Evolutionary conservation across 139 green algal genomes (phyloP), one percentile per base, ranked within the genome.

Genomic region (Haematococcus lacustris): DNA sequence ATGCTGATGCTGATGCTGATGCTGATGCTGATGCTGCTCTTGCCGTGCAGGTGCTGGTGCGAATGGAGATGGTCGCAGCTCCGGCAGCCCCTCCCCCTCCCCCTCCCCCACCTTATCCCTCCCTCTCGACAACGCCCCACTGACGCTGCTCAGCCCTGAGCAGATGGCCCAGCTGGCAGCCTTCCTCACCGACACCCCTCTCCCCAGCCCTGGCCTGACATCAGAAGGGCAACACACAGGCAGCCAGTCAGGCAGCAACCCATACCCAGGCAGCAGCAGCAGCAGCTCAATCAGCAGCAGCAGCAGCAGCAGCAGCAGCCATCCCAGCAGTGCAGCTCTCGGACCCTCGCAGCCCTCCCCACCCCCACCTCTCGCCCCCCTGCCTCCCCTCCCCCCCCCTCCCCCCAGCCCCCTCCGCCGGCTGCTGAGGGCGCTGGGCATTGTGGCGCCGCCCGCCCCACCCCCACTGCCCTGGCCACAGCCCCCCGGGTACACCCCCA

Each of bases 161-260:
- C 61, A 82, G 73, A 30, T 76, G 26, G 39, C 53, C 38, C 34
- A 79, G 34, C 73, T 82, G n/a, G 77, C 72, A 35, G 51, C n/a
- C 0, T 79, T 79, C 38, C 50, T 82, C 1, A 32, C 62, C 17
- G 32, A 73, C 3, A 33, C 21, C 23, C 57, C 17, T 9, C 57
- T 32, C 13, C 47, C 47, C 13, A 57, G 13, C 13, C 13, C 47
- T 57, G 47, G 13, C 47, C 13, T 21, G 21, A 57, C 47, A 57
- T 13, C 13, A 57, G 47, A 13, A 28, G 13, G 47, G 47, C 13
- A 57, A 57, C 47, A 57, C 47, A 57, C n/a, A n/a, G n/a, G n/a
- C n/a, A n/a, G n/a, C n/a, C n/a, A n/a, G n/a, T n/a, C n/a, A n/a
- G n/a, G n/a, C n/a, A n/a, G n/a, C n/a, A n/a, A n/a, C n/a, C n/a